Conservation (phyloP, 2,329 filamentous ascomycete species). For the Calonectria honghensis region DNA sequence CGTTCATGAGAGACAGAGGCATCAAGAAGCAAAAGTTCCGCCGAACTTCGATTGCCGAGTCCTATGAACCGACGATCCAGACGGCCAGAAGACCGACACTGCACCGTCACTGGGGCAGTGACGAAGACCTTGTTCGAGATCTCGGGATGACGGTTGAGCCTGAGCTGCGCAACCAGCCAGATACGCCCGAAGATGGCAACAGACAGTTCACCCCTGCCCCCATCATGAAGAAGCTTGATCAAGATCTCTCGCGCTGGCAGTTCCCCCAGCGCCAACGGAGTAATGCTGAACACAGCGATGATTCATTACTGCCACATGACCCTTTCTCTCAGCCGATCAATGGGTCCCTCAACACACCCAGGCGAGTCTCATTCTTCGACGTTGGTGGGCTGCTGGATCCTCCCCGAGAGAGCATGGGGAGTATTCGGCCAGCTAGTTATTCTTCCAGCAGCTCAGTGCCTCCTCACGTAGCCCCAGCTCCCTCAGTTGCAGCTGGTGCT, state of each 20-base stretch:
- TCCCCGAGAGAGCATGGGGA: slow-evolving; percentile 57
- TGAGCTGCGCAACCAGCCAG: slow-evolving; percentile 66
- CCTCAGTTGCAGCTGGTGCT: slow-evolving; percentile 66
- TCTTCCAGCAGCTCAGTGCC: slow-evolving; percentile 63
- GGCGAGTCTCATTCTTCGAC: slow-evolving; percentile 86
- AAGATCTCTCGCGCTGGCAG: slow-evolving; percentile 68
- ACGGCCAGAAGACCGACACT: slow-evolving; percentile 68
- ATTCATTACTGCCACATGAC: slow-evolving; percentile 64
- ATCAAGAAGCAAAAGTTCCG: slow-evolving; percentile 92
- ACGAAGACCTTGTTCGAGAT: slow-evolving; percentile 90
- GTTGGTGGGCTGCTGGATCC: slow-evolving; percentile 84
- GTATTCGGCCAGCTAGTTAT: slow-evolving; percentile 64
- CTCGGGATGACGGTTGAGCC: slow-evolving; percentile 81
- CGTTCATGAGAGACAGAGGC: slow-evolving; percentile 92
- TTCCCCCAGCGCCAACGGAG: slow-evolving; percentile 65
- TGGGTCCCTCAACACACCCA: slow-evolving; percentile 48
- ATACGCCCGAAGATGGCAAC: slow-evolving; percentile 53
- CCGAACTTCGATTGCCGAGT: slow-evolving; percentile 77
- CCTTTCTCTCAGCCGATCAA: slow-evolving; percentile 55
- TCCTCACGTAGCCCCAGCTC: slow-evolving; percentile 62
- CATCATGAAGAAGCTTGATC: slow-evolving; percentile 55
- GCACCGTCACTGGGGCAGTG: slow-evolving; percentile 86
- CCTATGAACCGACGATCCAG: slow-evolving; percentile 70
- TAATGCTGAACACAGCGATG: slow-evolving; percentile 66
- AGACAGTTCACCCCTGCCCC: slow-evolving; percentile 62